Conservation (phyloP, 2,329 filamentous ascomycete genomes). For the Blumeria hordei region DNA sequence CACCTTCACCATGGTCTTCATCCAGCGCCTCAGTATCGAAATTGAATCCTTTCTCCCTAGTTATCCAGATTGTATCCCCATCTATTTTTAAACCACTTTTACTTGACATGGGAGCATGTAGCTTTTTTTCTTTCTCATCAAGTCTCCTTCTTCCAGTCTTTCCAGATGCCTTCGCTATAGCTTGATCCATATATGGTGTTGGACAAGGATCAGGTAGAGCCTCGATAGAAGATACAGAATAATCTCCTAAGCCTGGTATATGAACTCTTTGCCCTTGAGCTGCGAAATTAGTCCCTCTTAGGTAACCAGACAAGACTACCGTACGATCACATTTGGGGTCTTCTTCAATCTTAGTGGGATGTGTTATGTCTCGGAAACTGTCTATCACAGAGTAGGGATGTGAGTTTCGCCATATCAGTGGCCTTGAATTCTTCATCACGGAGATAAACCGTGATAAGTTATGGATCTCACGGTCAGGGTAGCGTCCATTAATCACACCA, state of each 20-base stretch:
- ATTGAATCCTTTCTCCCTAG: conserved; percentile 43
- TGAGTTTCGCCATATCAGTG: conserved; percentile 87
- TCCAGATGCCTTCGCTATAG: conserved; percentile 58
- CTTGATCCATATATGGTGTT: conserved; percentile 75
- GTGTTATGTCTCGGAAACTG: conserved; percentile 84
- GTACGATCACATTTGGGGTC: conserved; percentile 77
- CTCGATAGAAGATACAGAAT: conserved; percentile 64
- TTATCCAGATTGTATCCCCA: conserved; percentile 87
- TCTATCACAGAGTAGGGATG: conserved; percentile 89
- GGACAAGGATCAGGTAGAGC: conserved; percentile 82
- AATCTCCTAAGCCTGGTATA: conserved; percentile 76
- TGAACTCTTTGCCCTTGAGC: conserved; percentile 70
- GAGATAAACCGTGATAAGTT: conserved; percentile 88
- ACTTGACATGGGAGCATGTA: conserved; percentile 96
- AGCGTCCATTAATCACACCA: conserved; percentile 86
- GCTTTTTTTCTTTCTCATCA: conserved; percentile 87
- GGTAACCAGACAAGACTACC: conserved; percentile 75
- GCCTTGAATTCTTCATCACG: conserved; percentile 96
- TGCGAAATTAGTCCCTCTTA: conserved; percentile 84
- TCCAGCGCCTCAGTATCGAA: conserved; percentile 44
- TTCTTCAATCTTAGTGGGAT: conserved; percentile 74
- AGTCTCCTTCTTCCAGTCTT: conserved; percentile 59
- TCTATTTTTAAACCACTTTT: conserved; percentile 90
- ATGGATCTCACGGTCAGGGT: conserved; percentile 88
- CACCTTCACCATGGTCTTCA: conserved; percentile 67